Evolutionary conservation across 345 rosid genomes (phyloP).

Genomic region (Hirschfeldia incana): DNA sequence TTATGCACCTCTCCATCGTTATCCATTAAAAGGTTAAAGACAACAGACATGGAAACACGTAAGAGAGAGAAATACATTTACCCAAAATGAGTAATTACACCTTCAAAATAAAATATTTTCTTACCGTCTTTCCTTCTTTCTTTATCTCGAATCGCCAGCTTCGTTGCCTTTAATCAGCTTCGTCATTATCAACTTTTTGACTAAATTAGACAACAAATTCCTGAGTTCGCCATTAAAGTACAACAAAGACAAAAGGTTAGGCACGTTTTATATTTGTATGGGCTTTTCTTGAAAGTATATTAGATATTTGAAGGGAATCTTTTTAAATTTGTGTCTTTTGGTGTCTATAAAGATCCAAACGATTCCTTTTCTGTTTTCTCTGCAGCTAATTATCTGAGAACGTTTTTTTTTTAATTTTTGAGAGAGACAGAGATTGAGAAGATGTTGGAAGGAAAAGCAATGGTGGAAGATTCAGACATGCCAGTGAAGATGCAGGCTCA

Average conservation of each 20-base stretch:
- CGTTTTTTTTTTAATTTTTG: not conserved
- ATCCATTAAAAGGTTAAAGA: slow-evolving; percentile 38
- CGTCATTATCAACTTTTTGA: slow-evolving; percentile 7
- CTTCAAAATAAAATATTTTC: not conserved
- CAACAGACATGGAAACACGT: slow-evolving; percentile 29
- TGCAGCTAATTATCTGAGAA: not conserved
- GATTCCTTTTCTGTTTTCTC: slow-evolving; percentile 6
- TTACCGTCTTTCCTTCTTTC: slow-evolving; percentile 1
- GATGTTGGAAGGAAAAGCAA: slow-evolving; percentile 79
- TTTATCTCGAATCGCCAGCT: not conserved
- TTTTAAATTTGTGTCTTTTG: slow-evolving; percentile 2
- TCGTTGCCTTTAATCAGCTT: not conserved
- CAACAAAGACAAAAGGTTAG: slow-evolving; percentile 24
- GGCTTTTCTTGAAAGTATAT: not conserved
- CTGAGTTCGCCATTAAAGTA: slow-evolving; percentile 3
- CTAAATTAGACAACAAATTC: not conserved
- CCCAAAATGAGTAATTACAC: slow-evolving; percentile 20
- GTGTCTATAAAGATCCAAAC: slow-evolving; percentile 29
- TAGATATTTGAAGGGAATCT: slow-evolving; percentile 27
- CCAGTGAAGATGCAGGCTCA: slow-evolving; percentile 85
- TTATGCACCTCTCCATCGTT: slow-evolving; percentile 42
- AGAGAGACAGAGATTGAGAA: slow-evolving; percentile 4
- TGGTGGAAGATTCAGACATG: slow-evolving; percentile 89
- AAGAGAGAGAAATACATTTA: not conserved
- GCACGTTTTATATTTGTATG: slow-evolving; percentile 38